Evolutionary conservation across 495 filamentous ascomycete species (phyloP).

Genomic region (Penicillium cinerascens): DNA sequence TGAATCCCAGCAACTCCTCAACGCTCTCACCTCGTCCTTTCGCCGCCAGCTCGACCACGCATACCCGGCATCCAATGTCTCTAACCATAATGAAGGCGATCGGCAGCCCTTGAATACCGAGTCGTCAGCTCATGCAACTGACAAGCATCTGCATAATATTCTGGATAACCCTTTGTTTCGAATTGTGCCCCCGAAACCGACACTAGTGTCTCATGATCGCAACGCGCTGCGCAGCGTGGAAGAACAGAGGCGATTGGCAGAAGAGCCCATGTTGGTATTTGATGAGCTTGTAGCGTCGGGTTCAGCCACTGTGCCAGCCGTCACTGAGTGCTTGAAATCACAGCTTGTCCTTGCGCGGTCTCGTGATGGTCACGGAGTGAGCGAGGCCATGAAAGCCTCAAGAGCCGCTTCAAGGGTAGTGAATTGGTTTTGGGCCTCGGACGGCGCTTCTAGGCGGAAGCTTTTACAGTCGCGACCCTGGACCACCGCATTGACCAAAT

Average conservation of each 20-base stretch:
- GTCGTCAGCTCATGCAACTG: slow-evolving; percentile 39
- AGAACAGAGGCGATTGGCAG: slow-evolving; percentile 17
- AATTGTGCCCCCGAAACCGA: slow-evolving; percentile 26
- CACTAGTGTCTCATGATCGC: slow-evolving; percentile 4
- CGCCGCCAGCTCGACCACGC: slow-evolving; percentile 66
- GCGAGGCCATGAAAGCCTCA: slow-evolving; percentile 31
- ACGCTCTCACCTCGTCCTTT: slow-evolving; percentile 72
- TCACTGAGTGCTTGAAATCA: slow-evolving; percentile 30
- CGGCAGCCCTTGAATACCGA: slow-evolving; percentile 24
- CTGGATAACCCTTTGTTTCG: slow-evolving; percentile 66
- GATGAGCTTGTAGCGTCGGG: slow-evolving; percentile 42
- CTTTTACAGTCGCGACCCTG: slow-evolving; percentile 25
- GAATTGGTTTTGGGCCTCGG: slow-evolving; percentile 43
- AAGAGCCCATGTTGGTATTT: slow-evolving; percentile 39
- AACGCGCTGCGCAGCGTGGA: slow-evolving; percentile 6
- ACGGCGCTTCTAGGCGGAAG: slow-evolving; percentile 20
- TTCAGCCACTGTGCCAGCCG: slow-evolving; percentile 17
- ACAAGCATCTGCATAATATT: slow-evolving; percentile 59
- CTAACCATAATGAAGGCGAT: slow-evolving; percentile 13
- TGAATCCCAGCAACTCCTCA: slow-evolving; percentile 65
- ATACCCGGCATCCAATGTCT: slow-evolving; percentile 43
- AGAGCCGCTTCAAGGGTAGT: slow-evolving; percentile 32
- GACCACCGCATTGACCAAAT: slow-evolving; percentile 28
- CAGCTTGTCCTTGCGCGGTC: slow-evolving; percentile 31
- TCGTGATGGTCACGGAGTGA: slow-evolving; percentile 10